These are phyloP conservation scores for Hymenoscyphus fructigenus DNA, from an alignment of 2,329 filamentous ascomycete species.

Conservation along the genomic window DNA sequence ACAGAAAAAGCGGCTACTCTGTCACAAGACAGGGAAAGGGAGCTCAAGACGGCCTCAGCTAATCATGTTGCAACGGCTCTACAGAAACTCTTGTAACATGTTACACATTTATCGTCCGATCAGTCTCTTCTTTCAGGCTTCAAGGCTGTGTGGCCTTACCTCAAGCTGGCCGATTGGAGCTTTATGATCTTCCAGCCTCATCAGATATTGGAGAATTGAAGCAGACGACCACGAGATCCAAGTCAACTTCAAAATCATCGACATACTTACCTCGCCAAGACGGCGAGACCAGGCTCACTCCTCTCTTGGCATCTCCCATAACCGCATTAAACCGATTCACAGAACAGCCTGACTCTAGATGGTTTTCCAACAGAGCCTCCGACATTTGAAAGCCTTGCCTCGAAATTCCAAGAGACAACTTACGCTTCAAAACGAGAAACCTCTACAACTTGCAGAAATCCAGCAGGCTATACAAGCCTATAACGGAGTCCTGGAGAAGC, in stretches of 20 bases:
- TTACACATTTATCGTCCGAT: neutral
- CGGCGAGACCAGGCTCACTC: slow-evolving; percentile 1
- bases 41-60: neutral
- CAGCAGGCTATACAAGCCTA: too few species aligned
- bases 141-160: neutral
- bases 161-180: neutral
- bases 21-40: slow-evolving; percentile 1
- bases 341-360: neutral
- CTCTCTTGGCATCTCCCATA: slow-evolving; percentile 4
- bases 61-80: slow-evolving; percentile 2
- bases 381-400: neutral
- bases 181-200: neutral
- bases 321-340: slow-evolving; percentile 8
- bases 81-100: neutral
- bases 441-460: too few species aligned
- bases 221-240: neutral
- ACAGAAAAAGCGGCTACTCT: slow-evolving; percentile 4
- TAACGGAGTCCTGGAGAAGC: neutral
- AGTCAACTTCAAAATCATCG: neutral
- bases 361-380: neutral
- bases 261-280: slow-evolving; percentile 7
- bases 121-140: neutral
- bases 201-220: neutral
- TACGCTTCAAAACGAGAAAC: too few species aligned
- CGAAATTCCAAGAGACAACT: neutral